Evolutionary conservation across 2,329 filamentous ascomycete genomes (phyloP), one percentile per base, ranked within the genome.

Genomic region (Stemphylium beticola): DNA sequence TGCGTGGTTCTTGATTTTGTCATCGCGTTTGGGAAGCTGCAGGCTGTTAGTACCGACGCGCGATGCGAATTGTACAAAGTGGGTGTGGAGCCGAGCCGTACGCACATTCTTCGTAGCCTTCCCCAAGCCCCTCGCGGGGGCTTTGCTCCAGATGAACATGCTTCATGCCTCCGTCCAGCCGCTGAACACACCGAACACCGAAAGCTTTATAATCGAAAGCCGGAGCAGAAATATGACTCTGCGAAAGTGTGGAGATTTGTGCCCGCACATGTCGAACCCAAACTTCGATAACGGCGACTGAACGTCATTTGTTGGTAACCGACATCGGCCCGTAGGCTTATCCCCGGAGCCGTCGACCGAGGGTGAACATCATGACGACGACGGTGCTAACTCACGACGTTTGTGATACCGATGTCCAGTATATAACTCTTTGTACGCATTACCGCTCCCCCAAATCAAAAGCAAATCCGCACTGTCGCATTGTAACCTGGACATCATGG

Each of bases 101-200:
- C 54, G 47, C 51, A 73, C 67, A 48, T 58, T 70, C 54, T 58
- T 57, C 38, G 55, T 57, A 50, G 50, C 58, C 58, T 55, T 65
- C 58, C 63, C 66, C 64, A 74, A 67, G 67, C 68, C 69, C 71
- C 66, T 61, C 53, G 61, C 61, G 54, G 66, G 71, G 71, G 67
- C 64, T 68, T 67, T 74, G 61, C 58, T 65, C 61, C 60, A 65
- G 58, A 65, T 70, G 65, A 68, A 67, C 73, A 75, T 75, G 55
- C 70, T 74, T 74, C 73, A 75, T 75, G 64, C 61, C 71, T 71
- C 45, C 65, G 57, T 47, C 29, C 44, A 54, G 46, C 45, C 52
- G n/a, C 48, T 45, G 26, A 41, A 51, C 26, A 61, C 55, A 60
- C 57, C 11, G 31, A 24, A 20, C 12, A 29, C 29, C 41, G 33